Base-by-base conservation (phyloP, 2,329 filamentous ascomycete species). In the Cephalotrichum gorgonifer region DNA sequence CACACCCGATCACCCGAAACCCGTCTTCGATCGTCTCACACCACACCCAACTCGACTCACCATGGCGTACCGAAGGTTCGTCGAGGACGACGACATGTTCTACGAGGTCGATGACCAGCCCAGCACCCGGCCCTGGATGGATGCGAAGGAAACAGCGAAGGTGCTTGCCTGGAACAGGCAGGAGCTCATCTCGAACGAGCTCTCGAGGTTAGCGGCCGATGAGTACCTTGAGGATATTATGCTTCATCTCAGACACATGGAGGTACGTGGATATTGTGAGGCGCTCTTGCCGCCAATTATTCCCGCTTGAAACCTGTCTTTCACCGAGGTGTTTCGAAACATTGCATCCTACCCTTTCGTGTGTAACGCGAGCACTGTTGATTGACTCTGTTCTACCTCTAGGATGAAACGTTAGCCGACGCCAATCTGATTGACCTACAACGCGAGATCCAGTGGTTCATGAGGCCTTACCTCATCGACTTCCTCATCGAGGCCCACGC, bases 381-480 rank as follows among this genome's bases (percentile, higher is more conserved):
- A 8, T 41, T 42, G 15, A 35, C 27, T 3, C 26, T 5, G 33
- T 38, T 9, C 26, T 9, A 15, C 42, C 35, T 12, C 44, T 47
- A 79, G 78, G 79, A 84, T 60, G 86, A 94, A 69, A 97, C 93
- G 26, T 75, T 97, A 56, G 88, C 93, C 48, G 93, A 98, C 67
- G 91, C 95, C 64, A 91, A 91, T 66, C 89, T 94, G 31, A 98
- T 98, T 65, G 93, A 98, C 66, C 96, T 97, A 68, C 93, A 98
- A 70, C 89, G 90, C 56, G 93, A 98, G 76, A 97, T 98, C 54
- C 89, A 97, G 65, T 98, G 93, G 93, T 97, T 49, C 39, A 98
- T 98, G 93, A 78, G 93, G 60, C 93, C 93, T 1, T 97, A 96
- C 67, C 83, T 98, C 31, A 86, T 98, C 63, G 93, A 98, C 72